Evolutionary conservation across 768 basidiomycete species (phyloP).

Genomic region (Lenzites betulinus): DNA sequence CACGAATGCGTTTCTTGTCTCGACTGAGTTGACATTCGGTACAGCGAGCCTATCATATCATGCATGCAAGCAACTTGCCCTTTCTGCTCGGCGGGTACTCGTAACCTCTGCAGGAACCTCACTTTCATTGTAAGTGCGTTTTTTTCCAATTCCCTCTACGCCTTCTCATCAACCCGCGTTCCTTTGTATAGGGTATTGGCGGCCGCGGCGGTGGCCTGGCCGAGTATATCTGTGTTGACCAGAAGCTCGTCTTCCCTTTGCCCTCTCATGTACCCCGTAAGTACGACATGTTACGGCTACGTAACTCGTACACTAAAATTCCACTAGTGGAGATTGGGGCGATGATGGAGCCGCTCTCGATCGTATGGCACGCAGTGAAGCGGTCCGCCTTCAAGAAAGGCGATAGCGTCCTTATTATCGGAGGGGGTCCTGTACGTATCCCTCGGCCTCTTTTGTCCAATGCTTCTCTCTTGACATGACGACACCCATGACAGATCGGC

Average conservation of each 20-base stretch:
- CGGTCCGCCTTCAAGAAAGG: conserved; percentile 41
- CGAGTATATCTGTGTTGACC: conserved; percentile 42
- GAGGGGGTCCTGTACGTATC: conserved; percentile 46
- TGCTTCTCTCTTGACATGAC: not conserved
- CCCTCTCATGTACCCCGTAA: conserved; percentile 42
- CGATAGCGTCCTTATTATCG: conserved; percentile 42
- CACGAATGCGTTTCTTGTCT: no score
- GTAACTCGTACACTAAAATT: not conserved
- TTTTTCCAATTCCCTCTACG: no score
- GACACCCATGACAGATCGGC: conserved; percentile 20
- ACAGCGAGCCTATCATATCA: conserved; percentile 46
- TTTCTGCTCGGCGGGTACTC: conserved; percentile 28
- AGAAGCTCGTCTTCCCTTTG: conserved; percentile 39
- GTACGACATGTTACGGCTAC: conserved; percentile 5
- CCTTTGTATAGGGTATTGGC: conserved; percentile 36
- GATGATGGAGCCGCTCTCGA: conserved; percentile 48
- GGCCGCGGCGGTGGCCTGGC: conserved; percentile 46
- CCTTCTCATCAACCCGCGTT: not conserved
- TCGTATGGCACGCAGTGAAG: conserved; percentile 50
- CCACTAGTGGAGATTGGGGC: conserved; percentile 48
- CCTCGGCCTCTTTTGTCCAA: not conserved
- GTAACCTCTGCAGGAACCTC: conserved; percentile 2
- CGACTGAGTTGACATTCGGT: not conserved
- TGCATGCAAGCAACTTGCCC: conserved; percentile 41
- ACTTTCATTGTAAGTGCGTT: conserved; percentile 39